Conservation (phyloP, 768 basidiomycete species). For the Grammothele lineata region DNA sequence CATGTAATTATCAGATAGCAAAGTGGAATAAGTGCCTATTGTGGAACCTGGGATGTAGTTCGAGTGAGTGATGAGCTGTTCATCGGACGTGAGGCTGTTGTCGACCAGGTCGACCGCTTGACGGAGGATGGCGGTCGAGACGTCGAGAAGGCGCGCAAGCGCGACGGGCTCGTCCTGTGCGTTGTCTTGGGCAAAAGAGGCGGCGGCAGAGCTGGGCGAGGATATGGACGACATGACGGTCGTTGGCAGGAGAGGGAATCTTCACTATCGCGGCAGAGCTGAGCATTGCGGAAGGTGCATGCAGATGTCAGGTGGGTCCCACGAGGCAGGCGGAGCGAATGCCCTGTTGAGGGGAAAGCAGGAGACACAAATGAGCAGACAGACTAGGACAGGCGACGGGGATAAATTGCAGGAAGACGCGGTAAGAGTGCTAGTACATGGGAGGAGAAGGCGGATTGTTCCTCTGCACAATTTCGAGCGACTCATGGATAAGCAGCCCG, state of each 20-base stretch:
- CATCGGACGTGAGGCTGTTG: conserved; percentile 59
- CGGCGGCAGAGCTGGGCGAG: not conserved
- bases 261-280: too few relatives aligned
- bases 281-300: too few relatives aligned
- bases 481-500: conserved; percentile 54
- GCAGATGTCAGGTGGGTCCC: conserved; percentile 10
- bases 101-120: conserved; percentile 75
- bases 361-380: too few relatives aligned
- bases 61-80: conserved; percentile 66
- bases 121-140: conserved; percentile 60
- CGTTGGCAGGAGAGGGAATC: not conserved
- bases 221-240: conserved; percentile 8
- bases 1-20: not conserved
- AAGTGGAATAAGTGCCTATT: conserved; percentile 51
- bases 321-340: conserved; percentile 9
- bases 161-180: conserved; percentile 20
- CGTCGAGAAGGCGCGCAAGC: conserved; percentile 55
- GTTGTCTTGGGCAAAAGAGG: not conserved
- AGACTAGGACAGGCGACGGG: not conserved
- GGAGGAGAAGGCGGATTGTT: conserved; percentile 33
- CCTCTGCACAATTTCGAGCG: conserved; percentile 77
- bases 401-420: not conserved
- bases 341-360: too few relatives aligned
- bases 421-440: conserved; percentile 12
- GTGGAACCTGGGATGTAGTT: conserved; percentile 82